Percentiles rank a stretch among this genome's conserved stretches.
phyloP scores from a whole-genome alignment of 2,329 filamentous ascomycete genomes.

The Colletotrichum gloeosporioides region DNA sequence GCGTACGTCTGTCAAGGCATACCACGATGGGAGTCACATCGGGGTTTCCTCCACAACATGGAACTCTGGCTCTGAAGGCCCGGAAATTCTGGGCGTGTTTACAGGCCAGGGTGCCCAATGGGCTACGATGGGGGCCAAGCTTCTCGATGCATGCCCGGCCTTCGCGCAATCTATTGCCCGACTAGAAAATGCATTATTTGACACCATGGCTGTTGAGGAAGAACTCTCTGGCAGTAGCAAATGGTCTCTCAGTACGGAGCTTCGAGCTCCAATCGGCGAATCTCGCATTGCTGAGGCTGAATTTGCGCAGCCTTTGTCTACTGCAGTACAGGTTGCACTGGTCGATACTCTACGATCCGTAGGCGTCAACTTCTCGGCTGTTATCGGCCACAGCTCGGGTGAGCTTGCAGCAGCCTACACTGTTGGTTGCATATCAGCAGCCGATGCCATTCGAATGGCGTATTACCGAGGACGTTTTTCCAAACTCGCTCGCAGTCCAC shows the following conservation, averaged over 20 bases:
- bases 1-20: slow-evolving; percentile 11
- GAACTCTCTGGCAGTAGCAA: not conserved
- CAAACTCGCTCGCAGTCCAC: not conserved
- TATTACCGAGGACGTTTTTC: slow-evolving; percentile 2
- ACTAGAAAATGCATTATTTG: slow-evolving; percentile 12
- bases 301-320: slow-evolving; percentile 43
- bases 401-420: slow-evolving; percentile 24
- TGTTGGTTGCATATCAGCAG: slow-evolving; percentile 16
- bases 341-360: slow-evolving; percentile 29
- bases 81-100: slow-evolving; percentile 20
- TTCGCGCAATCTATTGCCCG: slow-evolving; percentile 8
- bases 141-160: not conserved
- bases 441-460: not conserved
- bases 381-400: slow-evolving; percentile 24
- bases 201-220: not conserved
- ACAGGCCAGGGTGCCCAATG: slow-evolving; percentile 32
- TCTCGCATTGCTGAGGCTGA: slow-evolving; percentile 21
- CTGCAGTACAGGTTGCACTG: slow-evolving; percentile 38
- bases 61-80: not conserved
- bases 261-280: not conserved
- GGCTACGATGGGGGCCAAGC: slow-evolving; percentile 22
- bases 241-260: not conserved
- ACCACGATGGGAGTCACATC: slow-evolving; percentile 1
- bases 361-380: slow-evolving; percentile 3
- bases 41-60: slow-evolving; percentile 9